phyloP scores from a whole-genome alignment of 2,329 filamentous ascomycete species.

The Mariannaea sp. region DNA sequence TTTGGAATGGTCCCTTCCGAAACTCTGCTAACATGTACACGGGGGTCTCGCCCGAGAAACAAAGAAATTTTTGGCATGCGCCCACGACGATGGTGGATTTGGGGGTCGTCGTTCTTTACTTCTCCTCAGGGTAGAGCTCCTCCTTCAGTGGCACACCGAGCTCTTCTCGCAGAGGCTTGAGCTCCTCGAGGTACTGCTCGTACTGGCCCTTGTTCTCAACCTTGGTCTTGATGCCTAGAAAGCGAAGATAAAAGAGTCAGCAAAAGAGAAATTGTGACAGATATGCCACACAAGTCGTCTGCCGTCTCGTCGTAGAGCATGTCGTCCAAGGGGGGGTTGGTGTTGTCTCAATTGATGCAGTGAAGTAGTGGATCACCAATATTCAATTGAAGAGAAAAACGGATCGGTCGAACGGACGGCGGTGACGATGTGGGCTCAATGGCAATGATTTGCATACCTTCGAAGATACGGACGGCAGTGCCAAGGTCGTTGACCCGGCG shows the following conservation, averaged over 20 bases:
- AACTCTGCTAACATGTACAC: slow-evolving; percentile 47
- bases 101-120: slow-evolving; percentile 44
- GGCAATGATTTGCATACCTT: slow-evolving; percentile 67
- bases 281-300: slow-evolving; percentile 1
- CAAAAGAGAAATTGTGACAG: slow-evolving; percentile 1
- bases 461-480: slow-evolving; percentile 96
- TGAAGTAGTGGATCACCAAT: slow-evolving; percentile 5
- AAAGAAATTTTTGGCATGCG: slow-evolving; percentile 25
- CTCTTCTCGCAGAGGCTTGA: slow-evolving; percentile 91
- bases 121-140: slow-evolving; percentile 78
- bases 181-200: slow-evolving; percentile 91
- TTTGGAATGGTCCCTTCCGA: slow-evolving; percentile 31
- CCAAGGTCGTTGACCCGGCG: slow-evolving; percentile 98
- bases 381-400: slow-evolving; percentile 4
- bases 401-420: slow-evolving; percentile 18
- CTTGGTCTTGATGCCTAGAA: slow-evolving; percentile 93
- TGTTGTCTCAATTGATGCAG: slow-evolving; percentile 19
- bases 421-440: slow-evolving; percentile 21
- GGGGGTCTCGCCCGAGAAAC: slow-evolving; percentile 29
- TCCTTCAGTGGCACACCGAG: slow-evolving; percentile 91
- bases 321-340: slow-evolving; percentile 4
- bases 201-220: slow-evolving; percentile 99
- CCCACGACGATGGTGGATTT: background rate
- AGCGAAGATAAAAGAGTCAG: slow-evolving; percentile 29
- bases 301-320: slow-evolving; percentile 2